Conservation (phyloP, 2,329 filamentous ascomycete genomes). For the Ampelomyces quisqualis region DNA sequence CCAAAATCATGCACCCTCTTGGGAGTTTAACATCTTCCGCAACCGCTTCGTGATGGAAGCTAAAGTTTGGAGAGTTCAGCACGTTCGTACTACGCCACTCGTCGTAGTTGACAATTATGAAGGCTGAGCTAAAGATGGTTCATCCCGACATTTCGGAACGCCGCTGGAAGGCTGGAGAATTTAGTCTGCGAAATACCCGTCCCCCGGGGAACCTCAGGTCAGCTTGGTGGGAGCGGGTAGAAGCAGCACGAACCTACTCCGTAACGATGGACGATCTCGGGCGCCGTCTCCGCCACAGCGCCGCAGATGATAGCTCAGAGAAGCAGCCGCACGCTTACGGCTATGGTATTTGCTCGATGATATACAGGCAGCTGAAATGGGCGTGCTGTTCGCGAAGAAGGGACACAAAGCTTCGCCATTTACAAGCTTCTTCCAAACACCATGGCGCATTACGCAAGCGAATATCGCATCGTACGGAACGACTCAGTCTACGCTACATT, state of each 20-base stretch:
- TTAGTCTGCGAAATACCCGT: not conserved
- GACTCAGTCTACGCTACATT: conserved; percentile 20
- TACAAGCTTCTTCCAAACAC: conserved; percentile 25
- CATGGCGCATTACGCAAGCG: conserved; percentile 20
- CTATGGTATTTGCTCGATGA: conserved; percentile 26
- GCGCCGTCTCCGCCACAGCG: conserved; percentile 20
- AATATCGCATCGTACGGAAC: conserved; percentile 24
- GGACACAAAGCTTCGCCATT: conserved; percentile 29
- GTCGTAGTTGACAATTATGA: conserved; percentile 27
- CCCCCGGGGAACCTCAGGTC: too few species aligned
- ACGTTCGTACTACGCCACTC: conserved; percentile 20
- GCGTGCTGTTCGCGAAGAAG: conserved; percentile 20
- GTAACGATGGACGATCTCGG: conserved; percentile 14
- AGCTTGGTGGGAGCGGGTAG: too few species aligned
- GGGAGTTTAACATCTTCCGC: conserved; percentile 31
- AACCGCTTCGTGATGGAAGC: conserved; percentile 23
- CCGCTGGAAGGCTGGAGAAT: not conserved
- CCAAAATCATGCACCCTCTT: conserved; percentile 20
- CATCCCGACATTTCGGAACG: conserved; percentile 19
- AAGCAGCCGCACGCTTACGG: conserved; percentile 28
- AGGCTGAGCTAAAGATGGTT: conserved; percentile 23
- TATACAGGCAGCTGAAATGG: conserved; percentile 20
- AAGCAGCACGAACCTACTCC: too few species aligned
- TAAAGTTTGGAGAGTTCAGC: conserved; percentile 19
- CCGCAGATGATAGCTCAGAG: conserved; percentile 26